Evolutionary conservation across 257 asterid genomes (phyloP), one percentile per base, ranked within the genome.

Genomic region (Mitragyna speciosa): DNA sequence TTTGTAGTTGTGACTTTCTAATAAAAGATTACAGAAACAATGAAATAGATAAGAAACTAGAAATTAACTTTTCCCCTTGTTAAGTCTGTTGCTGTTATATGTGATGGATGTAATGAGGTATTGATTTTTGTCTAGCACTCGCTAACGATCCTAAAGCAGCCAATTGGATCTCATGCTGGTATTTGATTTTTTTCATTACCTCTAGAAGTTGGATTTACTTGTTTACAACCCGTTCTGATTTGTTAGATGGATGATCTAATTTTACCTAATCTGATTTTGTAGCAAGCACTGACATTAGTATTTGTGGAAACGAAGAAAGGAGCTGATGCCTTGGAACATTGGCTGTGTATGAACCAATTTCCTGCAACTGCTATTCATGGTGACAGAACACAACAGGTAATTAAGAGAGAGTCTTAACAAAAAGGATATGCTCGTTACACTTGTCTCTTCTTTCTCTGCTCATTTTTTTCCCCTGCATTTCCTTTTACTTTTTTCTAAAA

Each of bases 271-370:
- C 61, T 70, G 76, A 39, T 89, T 79, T 84, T 79, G 77, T 92
- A 91, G 98, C 98, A 92, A 85, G 84, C 97, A 54, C 96, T 94
- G 85, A 92, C 98, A 64, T 85, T 92, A 69, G 94, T 94, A 77
- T 94, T 94, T 73, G 97, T 94, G 80, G 97, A 95, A 92, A 94
- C 98, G 26, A 94, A 94, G 88, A 94, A 93, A 81, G 97, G 98
- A 69, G 98, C 98, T 16, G 98, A 94, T 86, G 85, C 97, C 1
- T 90, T 94, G 72, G 98, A 94, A 82, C 92, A 94, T 85, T 94
- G 98, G 98, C 92, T 94, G 69, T 90, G 90, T 82, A 73, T 88
- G 72, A 94, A 93, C 82, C 92, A 94, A 74, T 93, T 93, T 77
- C 97, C 97, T 68, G 98, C 97, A 80, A 87, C 97, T 74, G 85